Percentiles rank a stretch among this genome's conserved stretches.
phyloP scores from a whole-genome alignment of 208 protist species.

The Leishmania martiniquensis region DNA sequence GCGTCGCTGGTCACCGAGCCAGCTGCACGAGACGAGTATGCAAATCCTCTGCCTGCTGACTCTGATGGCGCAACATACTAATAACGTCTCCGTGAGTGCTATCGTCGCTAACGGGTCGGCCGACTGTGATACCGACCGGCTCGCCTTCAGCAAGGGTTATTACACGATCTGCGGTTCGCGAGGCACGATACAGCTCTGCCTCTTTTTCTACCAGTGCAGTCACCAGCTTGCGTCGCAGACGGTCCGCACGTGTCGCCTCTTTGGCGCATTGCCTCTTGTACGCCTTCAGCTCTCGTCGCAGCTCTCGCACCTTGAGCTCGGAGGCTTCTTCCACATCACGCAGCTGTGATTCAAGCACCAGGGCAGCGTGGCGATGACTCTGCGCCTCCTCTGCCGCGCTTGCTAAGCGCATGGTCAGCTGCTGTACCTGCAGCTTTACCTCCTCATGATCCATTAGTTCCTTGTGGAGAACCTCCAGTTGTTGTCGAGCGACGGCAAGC shows the following conservation, averaged over 20 bases:
- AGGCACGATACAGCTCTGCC: constrained; percentile 18
- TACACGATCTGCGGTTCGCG: background rate
- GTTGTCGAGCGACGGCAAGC: constrained; percentile 45
- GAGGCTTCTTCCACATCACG: constrained; percentile 59
- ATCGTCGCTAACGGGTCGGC: background rate
- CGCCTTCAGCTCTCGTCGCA: constrained; percentile 52
- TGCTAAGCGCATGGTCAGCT: constrained; percentile 50
- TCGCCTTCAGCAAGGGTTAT: constrained; percentile 6
- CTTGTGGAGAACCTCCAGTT: constrained; percentile 50
- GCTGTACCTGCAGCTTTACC: constrained; percentile 47
- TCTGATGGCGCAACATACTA: constrained; percentile 57
- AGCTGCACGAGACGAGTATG: constrained; percentile 68
- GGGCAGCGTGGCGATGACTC: constrained; percentile 42
- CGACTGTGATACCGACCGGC: background rate
- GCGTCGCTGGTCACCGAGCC: constrained; percentile 17
- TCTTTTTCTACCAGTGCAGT: constrained; percentile 61
- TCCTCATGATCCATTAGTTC: constrained; percentile 35
- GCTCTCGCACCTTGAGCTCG: constrained; percentile 36
- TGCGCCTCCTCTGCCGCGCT: constrained; percentile 52
- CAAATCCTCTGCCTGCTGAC: constrained; percentile 61
- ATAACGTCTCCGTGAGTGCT: constrained; percentile 52
- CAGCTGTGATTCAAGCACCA: constrained; percentile 37
- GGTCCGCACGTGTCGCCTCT: constrained; percentile 52
- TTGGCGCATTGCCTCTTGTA: constrained; percentile 48
- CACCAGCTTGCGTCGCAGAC: constrained; percentile 63